Conservation (phyloP, 176 grass and related monocot species). For the Hyparrhenia diplandra region DNA sequence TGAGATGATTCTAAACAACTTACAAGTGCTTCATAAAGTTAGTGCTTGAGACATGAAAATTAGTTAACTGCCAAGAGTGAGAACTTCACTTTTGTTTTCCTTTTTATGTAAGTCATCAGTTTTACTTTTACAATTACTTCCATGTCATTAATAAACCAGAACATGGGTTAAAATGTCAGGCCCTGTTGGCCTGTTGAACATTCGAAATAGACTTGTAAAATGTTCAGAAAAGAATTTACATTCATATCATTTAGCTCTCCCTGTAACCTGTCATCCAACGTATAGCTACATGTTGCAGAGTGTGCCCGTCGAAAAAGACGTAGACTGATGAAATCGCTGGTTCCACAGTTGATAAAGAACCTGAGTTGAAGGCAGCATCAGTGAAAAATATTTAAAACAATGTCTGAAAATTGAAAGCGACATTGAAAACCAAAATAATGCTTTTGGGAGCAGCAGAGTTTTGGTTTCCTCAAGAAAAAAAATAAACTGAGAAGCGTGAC, state of each 20-base stretch:
- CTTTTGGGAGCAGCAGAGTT: neutral
- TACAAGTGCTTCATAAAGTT: too few species aligned
- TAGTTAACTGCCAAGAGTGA: too few species aligned
- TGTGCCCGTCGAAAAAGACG: neutral
- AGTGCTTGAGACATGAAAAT: too few species aligned
- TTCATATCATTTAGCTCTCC: slow-evolving; percentile 15
- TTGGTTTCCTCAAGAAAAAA: neutral
- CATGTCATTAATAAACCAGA: too few species aligned
- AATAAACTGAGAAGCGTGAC: neutral
- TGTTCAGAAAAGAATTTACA: slow-evolving; percentile 7
- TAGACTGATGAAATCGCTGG: neutral
- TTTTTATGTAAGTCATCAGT: too few species aligned
- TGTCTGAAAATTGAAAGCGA: neutral
- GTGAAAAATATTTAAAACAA: neutral
- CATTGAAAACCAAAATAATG: neutral
- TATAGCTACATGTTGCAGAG: slow-evolving; percentile 3
- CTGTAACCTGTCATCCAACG: slow-evolving; percentile 7
- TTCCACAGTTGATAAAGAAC: slow-evolving; percentile 20
- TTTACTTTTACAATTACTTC: too few species aligned
- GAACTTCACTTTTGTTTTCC: too few species aligned
- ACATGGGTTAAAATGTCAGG: too few species aligned
- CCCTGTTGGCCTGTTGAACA: too few species aligned
- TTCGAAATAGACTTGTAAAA: too few species aligned
- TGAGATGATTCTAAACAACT: too few species aligned
- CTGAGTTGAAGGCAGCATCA: neutral